Base-by-base conservation (phyloP, 371 early-diverging fungal species). In the Mucor lusitanicus region DNA sequence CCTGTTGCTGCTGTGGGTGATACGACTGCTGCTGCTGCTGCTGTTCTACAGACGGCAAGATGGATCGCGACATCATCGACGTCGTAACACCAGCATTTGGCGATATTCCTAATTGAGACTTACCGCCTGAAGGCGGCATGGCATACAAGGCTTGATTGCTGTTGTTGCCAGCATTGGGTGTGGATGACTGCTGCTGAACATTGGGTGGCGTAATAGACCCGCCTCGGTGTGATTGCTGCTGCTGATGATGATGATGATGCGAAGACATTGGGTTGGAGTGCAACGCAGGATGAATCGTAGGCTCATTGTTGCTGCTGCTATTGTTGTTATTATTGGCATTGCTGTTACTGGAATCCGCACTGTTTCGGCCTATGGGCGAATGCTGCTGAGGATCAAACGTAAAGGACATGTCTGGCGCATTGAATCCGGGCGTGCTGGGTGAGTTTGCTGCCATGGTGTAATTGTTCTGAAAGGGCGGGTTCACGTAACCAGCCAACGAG, bases 221-320 rank as follows among this genome's bases (percentile, higher is more conserved):
- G 15, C 35, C 56, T 54, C 37, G 46, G 17, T 61, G 23, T 15
- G 32, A 27, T 39, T 64, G 25, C n/a, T 63, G 53, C 11, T 61
- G 46, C n/a, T 21, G 27, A 1, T 35, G 30, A 13, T 44, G 44
- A 21, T 62, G 46, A 7, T 65, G 53, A 27, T 71, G 71, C 7
- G 46, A 30, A 27, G 53, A 53, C 63, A 74, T 57, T 19, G 73
- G 59, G 42, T 64, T 70, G 0, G 78, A 63, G n/a, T 78, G 75
- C 15, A 78, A 58, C 7, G 67, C 75, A 11, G 75, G 70, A 35
- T 78, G 75, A 32, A 75, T 66, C 3, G 64, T 73, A 40, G 69
- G 67, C 6, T 73, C 72, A n/a, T n/a, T n/a, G 54, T 63, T 70
- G 15, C 59, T 56, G 35, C 17, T 63, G 25, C 21, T 53, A 15